Percentiles rank a stretch among this genome's conserved stretches.
Evolutionary conservation across 225 moss, liverwort and hornwort genomes (phyloP).

Genomic region (Thuidium tamariscinum): DNA sequence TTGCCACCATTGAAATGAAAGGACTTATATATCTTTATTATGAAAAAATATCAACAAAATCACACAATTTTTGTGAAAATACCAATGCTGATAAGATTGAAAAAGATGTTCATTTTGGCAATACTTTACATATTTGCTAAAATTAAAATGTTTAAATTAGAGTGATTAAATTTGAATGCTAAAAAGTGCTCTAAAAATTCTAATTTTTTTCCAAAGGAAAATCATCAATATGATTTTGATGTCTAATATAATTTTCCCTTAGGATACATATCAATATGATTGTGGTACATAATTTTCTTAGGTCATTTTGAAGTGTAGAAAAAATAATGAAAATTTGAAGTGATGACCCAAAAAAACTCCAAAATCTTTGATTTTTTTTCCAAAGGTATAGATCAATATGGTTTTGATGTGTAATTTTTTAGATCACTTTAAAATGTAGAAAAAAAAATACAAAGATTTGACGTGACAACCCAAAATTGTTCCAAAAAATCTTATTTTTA

Average conservation of each 20-base stretch:
- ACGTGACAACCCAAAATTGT: background rate
- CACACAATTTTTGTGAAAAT: background rate
- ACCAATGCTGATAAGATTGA: no score
- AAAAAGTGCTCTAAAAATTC: background rate
- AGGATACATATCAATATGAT: no score
- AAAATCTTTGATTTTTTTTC: no score
- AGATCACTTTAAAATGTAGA: background rate
- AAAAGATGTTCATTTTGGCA: fast-evolving
- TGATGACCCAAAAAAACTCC: no score
- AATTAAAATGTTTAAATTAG: no score
- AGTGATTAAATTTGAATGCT: background rate
- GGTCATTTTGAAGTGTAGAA: no score
- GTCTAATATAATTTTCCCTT: no score
- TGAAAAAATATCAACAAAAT: background rate
- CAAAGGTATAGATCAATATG: background rate
- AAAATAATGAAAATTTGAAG: no score
- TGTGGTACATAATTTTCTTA: no score
- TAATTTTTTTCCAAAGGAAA: no score
- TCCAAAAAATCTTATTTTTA: no score
- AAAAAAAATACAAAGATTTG: background rate
- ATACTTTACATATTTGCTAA: background rate
- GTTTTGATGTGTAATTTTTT: background rate
- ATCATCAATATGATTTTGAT: background rate
- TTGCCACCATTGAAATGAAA: background rate
- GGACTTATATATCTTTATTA: background rate